Conservation (phyloP, 192 early-diverging fungal genomes). For the Globomyces pollinis-pini region DNA sequence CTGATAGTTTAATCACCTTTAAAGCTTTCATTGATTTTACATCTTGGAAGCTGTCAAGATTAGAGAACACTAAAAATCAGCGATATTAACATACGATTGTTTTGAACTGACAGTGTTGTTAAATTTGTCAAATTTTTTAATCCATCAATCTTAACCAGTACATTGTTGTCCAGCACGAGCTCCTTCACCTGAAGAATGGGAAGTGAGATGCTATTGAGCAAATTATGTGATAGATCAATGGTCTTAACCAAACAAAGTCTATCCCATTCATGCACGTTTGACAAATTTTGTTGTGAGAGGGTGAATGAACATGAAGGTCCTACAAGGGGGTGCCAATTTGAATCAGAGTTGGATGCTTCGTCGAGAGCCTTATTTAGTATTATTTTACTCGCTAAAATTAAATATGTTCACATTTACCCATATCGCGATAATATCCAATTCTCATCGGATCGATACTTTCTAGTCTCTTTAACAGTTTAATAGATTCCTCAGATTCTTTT, state of each 20-base stretch:
- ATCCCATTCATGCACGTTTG: background rate
- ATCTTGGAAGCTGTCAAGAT: no score
- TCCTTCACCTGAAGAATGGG: background rate
- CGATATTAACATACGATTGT: background rate
- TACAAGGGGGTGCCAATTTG: background rate
- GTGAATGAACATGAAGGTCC: background rate
- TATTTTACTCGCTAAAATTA: no score
- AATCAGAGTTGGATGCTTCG: no score
- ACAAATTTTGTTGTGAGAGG: background rate
- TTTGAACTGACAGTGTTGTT: background rate
- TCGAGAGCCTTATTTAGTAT: no score
- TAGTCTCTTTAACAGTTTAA: conserved; percentile 43
- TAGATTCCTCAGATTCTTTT: conserved; percentile 30
- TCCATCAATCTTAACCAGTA: background rate
- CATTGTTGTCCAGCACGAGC: background rate
- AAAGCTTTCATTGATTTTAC: no score
- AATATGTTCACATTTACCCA: no score
- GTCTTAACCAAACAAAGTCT: background rate
- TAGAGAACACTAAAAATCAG: no score
- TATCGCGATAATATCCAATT: conserved; percentile 47
- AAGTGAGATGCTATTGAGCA: background rate
- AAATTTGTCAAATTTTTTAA: background rate
- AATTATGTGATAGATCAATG: background rate
- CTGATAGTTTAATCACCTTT: no score
- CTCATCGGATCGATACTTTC: conserved; percentile 46